A percentile compares a stretch with the other conserved stretches of the same genome.
Conservation (phyloP, 139 green algal species). For the Yamagishiella unicocca region DNA sequence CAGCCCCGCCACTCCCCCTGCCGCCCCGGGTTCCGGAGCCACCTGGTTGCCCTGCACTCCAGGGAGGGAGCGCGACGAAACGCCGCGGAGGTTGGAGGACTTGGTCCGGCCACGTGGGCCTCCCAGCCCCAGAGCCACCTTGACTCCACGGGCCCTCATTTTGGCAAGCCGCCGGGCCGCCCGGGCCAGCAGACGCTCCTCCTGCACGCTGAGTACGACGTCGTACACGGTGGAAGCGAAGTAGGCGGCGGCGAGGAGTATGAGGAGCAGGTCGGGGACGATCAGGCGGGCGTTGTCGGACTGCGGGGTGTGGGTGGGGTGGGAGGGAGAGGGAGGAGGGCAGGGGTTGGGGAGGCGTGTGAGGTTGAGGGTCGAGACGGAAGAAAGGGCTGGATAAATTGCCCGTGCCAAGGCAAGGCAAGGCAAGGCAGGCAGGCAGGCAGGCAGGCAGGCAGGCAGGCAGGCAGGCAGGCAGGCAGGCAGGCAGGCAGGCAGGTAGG, state of each 20-base stretch:
- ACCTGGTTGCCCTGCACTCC: not conserved
- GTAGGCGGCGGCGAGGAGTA: slow-evolving; percentile 14
- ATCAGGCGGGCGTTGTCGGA: not conserved
- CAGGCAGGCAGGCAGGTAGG: no score
- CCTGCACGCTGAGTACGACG: not conserved
- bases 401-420: not conserved
- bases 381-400: not conserved
- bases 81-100: not conserved
- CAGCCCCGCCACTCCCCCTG: no score
- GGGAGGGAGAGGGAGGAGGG: not conserved
- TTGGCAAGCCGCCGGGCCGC: not conserved
- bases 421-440: not conserved
- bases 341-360: not conserved
- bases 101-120: no score
- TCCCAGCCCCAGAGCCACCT: no score
- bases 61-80: not conserved
- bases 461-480: no score
- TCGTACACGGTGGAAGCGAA: not conserved
- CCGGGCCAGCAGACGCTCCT: slow-evolving; percentile 2
- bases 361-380: not conserved
- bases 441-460: no score
- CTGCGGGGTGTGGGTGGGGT: not conserved
- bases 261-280: slow-evolving; percentile 1
- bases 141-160: not conserved
- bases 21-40: not conserved